Evolutionary conservation across 805 yeast species (phyloP), one percentile per base, ranked within the genome.

Genomic region (Torulaspora franciscae): DNA sequence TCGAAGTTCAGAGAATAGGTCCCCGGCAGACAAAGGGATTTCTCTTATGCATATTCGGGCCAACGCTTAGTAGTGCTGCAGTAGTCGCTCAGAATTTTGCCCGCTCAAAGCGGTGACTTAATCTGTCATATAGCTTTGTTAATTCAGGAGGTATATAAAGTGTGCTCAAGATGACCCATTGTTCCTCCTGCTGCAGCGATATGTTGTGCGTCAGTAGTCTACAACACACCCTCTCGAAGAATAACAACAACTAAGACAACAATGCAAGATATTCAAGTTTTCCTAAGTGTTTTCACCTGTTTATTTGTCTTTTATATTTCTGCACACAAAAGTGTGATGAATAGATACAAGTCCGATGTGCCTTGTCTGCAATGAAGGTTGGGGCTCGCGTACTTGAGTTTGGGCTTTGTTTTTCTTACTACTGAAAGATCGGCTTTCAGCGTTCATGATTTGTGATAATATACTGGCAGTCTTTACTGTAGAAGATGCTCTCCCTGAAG

Each of bases 241-340:
- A 19, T 5, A 3, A 19, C 22, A 19, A 19, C 22, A 3, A 19
- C 22, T 5, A 19, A 19, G 5, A 19, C 33, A 3, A 30, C 41
- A 28, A 59, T 56, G 62, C 61, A 59, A 43, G 64, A 61, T 43
- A 33, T 59, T 27, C 54, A 55, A 48, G 46, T 59, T 15, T 55
- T 59, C 42, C 29, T 57, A 27, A 52, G 59, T 22, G 48, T 61
- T 26, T 57, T 57, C 35, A 57, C 57, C 26, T 48, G 56, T 33
- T 47, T 58, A 17, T 55, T 57, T 25, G 50, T 57, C 14, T 49
- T 52, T 32, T 61, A 61, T 47, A 53, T 49, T 39, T 49, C 58
- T 9, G 50, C 61, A 22, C 65, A 61, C 40, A 55, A 52, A 43
- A 55, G 51, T 7, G 56, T 56, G 9, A 61, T 61, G 59, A 54